These are phyloP conservation scores for Corrigiola litoralis DNA, from an alignment of 179 eudicot species.

Conservation along the genomic window DNA sequence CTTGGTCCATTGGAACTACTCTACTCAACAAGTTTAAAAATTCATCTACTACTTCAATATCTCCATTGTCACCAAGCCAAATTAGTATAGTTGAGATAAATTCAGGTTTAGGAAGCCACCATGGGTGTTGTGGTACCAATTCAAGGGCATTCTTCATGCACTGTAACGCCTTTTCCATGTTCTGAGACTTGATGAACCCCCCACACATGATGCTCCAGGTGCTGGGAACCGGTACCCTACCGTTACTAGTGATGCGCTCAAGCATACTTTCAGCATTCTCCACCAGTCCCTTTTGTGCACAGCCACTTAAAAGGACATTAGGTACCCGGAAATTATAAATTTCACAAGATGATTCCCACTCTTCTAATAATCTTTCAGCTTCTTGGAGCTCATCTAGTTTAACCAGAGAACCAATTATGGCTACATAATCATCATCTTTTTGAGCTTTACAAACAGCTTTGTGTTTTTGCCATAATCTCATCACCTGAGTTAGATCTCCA, in stretches of 20 bases:
- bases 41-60: slow-evolving; percentile 32
- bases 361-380: slow-evolving; percentile 37
- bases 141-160: slow-evolving; percentile 50
- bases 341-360: slow-evolving; percentile 49
- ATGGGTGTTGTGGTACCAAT: slow-evolving; percentile 25
- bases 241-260: slow-evolving; percentile 29
- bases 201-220: slow-evolving; percentile 49
- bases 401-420: slow-evolving; percentile 40
- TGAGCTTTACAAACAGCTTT: slow-evolving; percentile 34
- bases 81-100: slow-evolving; percentile 26
- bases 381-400: slow-evolving; percentile 43
- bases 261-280: slow-evolving; percentile 45
- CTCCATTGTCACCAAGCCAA: slow-evolving; percentile 17
- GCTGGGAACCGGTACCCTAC: slow-evolving; percentile 44
- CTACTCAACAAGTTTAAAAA: slow-evolving; percentile 31
- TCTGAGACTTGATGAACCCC: slow-evolving; percentile 33
- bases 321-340: slow-evolving; percentile 55
- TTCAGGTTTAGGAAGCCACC: slow-evolving; percentile 48
- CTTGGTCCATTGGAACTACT: slow-evolving; percentile 17
- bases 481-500: slow-evolving; percentile 37
- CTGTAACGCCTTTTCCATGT: slow-evolving; percentile 40
- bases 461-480: slow-evolving; percentile 43
- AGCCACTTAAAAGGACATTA: slow-evolving; percentile 45
- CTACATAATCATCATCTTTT: slow-evolving; percentile 43
- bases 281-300: slow-evolving; percentile 30